Evolutionary conservation across 2,329 filamentous ascomycete genomes (phyloP).

Genomic region (Niveomyces coronatus): DNA sequence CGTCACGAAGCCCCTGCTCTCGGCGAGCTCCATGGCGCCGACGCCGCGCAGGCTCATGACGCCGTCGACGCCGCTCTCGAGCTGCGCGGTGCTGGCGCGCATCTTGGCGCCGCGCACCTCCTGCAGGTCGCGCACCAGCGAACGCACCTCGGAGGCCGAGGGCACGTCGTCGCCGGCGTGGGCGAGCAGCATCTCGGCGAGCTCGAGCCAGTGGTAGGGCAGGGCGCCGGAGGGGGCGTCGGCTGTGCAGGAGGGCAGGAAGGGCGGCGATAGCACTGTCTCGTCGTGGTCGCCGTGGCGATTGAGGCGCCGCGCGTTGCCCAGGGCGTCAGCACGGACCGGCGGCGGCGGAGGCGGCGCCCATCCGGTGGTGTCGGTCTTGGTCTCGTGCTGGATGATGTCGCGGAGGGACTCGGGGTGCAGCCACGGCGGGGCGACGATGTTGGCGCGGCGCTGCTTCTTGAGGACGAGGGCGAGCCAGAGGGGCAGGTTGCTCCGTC

Average conservation of each 20-base stretch:
- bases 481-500: constrained; percentile 69
- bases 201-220: constrained; percentile 92
- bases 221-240: constrained; percentile 58
- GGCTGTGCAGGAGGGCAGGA: constrained; percentile 65
- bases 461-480: constrained; percentile 96
- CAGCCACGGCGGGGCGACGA: constrained; percentile 84
- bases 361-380: constrained; percentile 60
- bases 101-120: constrained; percentile 89
- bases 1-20: constrained; percentile 72
- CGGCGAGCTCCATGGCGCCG: constrained; percentile 85
- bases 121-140: constrained; percentile 67
- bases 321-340: constrained; percentile 35
- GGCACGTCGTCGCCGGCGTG: constrained; percentile 74
- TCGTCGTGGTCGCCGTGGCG: constrained; percentile 14
- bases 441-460: constrained; percentile 87
- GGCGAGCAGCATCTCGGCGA: constrained; percentile 78
- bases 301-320: constrained; percentile 28
- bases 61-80: constrained; percentile 64
- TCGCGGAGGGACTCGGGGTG: constrained; percentile 62
- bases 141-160: constrained; percentile 62
- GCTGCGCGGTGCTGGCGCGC: constrained; percentile 58
- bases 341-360: constrained; percentile 65
- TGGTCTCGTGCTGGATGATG: constrained; percentile 74
- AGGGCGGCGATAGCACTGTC: constrained; percentile 55
- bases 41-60: constrained; percentile 62